Conservation (phyloP, 1,284 basidiomycete species). For the Irpex sp. region DNA sequence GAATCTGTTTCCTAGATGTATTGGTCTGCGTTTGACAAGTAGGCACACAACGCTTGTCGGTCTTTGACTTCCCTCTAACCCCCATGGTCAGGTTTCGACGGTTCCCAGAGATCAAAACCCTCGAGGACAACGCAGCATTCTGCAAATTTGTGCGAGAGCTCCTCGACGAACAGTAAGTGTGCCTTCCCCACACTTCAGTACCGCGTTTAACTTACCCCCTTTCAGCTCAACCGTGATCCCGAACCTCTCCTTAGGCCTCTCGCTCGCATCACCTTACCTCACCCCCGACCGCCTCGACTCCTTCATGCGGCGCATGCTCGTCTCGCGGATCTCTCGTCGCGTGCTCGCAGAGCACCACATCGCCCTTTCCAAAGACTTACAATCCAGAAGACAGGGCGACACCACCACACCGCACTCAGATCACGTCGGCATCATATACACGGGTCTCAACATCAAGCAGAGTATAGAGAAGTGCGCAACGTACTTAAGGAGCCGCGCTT, state of each 20-base stretch:
- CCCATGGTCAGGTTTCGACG: slow-evolving; percentile 54
- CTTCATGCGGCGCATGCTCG: slow-evolving; percentile 88
- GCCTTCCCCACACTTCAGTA: neutral
- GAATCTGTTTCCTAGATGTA: slow-evolving; percentile 48
- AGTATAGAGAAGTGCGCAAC: slow-evolving; percentile 66
- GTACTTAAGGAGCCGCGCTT: slow-evolving; percentile 50
- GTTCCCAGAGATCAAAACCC: slow-evolving; percentile 68
- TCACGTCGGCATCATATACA: slow-evolving; percentile 86
- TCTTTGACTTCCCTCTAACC: slow-evolving; percentile 7
- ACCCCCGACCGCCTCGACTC: slow-evolving; percentile 76
- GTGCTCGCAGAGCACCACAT: slow-evolving; percentile 90
- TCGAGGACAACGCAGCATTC: slow-evolving; percentile 76
- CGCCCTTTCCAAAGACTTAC: slow-evolving; percentile 62
- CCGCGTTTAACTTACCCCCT: slow-evolving; percentile 3
- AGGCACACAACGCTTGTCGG: slow-evolving; percentile 10
- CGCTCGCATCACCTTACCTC: slow-evolving; percentile 73
- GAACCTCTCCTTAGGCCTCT: slow-evolving; percentile 69
- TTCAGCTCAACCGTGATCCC: slow-evolving; percentile 71
- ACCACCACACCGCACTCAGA: slow-evolving; percentile 33
- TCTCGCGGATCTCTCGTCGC: slow-evolving; percentile 84
- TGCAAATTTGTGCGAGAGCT: slow-evolving; percentile 65
- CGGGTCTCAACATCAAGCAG: slow-evolving; percentile 63
- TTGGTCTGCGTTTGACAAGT: slow-evolving; percentile 82
- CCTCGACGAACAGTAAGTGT: slow-evolving; percentile 72
- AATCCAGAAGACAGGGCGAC: slow-evolving; percentile 28